Evolutionary conservation across 805 yeast genomes (phyloP), one percentile per base, ranked within the genome.

Genomic region (Ogataea chonburiensis): DNA sequence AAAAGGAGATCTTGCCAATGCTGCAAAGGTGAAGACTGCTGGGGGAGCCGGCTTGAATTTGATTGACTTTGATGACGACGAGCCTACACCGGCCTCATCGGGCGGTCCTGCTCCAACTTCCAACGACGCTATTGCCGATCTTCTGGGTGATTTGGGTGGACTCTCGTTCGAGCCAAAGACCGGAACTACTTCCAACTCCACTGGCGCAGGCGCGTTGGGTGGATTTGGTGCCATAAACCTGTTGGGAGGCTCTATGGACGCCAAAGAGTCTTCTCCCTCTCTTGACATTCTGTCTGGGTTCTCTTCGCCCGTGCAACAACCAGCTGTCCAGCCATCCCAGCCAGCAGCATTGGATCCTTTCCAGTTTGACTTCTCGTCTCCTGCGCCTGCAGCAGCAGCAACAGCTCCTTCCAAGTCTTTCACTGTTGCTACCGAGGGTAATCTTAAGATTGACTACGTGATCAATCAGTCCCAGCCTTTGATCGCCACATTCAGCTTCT

Each of bases 41-140:
- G 38, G 46, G 4, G 46, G 48, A 7, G 44, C 43, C 11, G 47
- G 46, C 11, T 37, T 60, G 30, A 63, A 70, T 26, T 67, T 87
- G 49, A 83, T 88, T 43, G 95, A 87, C 54, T 77, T 87, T 49
- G 94, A 75, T 53, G 86, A 77, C 46, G 76, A 68, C 34, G 79
- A 70, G 24, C 33, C 51, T 12, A 24, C 52, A 27, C 17, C 52
- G 20, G 46, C 48, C 53, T 5, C 45, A 49, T 7, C 56, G 46
- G 46, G 53, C 12, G 50, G 52, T 2, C 28, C 39, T 13, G 46
- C 51, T 53, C 66, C 63, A 55, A 66, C 54, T 55, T 63, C 58
- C 56, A 71, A 49, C 29, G 68, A 64, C 46, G 64, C 67, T 10
- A 63, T 81, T 34, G 76, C 77, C 36, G 96, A 88, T 56, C 68